These are phyloP conservation scores for Serendipita sp. DNA, from an alignment of 768 basidiomycete genomes.

Conservation along the genomic window DNA sequence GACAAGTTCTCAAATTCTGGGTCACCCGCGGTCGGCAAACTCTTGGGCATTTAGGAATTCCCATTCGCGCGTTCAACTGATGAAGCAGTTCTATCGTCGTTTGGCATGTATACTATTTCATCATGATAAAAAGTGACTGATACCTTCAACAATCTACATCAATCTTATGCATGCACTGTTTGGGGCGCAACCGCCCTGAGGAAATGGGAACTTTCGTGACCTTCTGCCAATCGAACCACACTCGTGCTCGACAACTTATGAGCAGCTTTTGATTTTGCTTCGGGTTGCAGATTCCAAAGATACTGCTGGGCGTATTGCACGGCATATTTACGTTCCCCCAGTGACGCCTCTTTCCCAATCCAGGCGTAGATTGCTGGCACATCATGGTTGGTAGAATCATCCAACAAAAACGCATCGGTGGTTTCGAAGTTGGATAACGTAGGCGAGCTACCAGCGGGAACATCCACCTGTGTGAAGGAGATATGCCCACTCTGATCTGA, in stretches of 20 bases:
- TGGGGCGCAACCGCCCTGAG: constrained; percentile 17
- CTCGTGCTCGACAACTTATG: constrained; percentile 18
- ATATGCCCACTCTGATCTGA: constrained; percentile 30
- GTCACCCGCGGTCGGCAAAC: background rate
- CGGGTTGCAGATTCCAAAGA: constrained; percentile 24
- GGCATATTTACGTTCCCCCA: constrained; percentile 33
- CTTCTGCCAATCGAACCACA: constrained; percentile 39
- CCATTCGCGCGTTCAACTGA: background rate
- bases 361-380: constrained; percentile 38
- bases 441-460: constrained; percentile 16
- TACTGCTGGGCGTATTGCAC: constrained; percentile 41
- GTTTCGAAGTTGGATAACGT: constrained; percentile 25
- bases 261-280: constrained; percentile 8
- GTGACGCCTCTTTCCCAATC: constrained; percentile 35
- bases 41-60: background rate
- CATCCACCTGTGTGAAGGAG: constrained; percentile 18
- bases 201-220: constrained; percentile 34
- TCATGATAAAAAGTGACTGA: too few species aligned
- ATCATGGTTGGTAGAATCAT: constrained; percentile 21
- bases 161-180: background rate
- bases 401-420: constrained; percentile 36
- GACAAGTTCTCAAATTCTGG: background rate
- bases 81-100: too few species aligned
- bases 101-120: too few species aligned
- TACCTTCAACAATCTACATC: background rate